Conservation (phyloP, 2,329 filamentous ascomycete species). For the Didymosphaeria variabile region DNA sequence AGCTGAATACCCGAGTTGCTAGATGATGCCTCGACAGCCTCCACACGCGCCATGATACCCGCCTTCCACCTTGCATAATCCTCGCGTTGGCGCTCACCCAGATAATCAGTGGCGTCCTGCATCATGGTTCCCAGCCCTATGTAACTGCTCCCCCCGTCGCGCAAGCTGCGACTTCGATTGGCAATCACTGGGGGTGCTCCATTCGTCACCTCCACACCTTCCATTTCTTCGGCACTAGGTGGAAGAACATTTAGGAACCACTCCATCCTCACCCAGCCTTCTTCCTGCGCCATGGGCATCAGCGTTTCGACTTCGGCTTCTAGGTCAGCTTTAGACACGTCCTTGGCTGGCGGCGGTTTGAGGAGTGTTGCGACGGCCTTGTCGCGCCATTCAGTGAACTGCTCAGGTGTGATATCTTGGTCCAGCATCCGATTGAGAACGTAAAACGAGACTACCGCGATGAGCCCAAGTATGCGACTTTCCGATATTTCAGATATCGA, state of each 20-base stretch:
- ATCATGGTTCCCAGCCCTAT: slow-evolving; percentile 73
- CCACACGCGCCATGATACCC: slow-evolving; percentile 65
- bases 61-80: slow-evolving; percentile 73
- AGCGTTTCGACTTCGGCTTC: slow-evolving; percentile 45
- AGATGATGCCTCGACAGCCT: slow-evolving; percentile 53
- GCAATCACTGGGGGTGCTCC: slow-evolving; percentile 37
- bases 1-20: background rate
- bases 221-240: slow-evolving; percentile 36
- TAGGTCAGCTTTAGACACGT: slow-evolving; percentile 57
- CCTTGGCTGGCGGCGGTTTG: slow-evolving; percentile 60
- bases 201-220: slow-evolving; percentile 33
- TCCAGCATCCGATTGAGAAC: slow-evolving; percentile 59
- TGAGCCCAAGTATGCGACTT: slow-evolving; percentile 53
- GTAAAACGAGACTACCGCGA: slow-evolving; percentile 69
- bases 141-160: slow-evolving; percentile 55
- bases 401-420: slow-evolving; percentile 39
- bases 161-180: slow-evolving; percentile 49
- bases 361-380: slow-evolving; percentile 61
- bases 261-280: slow-evolving; percentile 61
- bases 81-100: slow-evolving; percentile 69
- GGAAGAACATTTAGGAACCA: slow-evolving; percentile 65
- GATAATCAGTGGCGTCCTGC: slow-evolving; percentile 75
- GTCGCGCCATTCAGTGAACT: slow-evolving; percentile 44
- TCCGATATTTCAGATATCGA: slow-evolving; percentile 27
- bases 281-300: slow-evolving; percentile 44